Base-by-base conservation (phyloP, 257 asterid genomes). In the Plantago ovata region DNA sequence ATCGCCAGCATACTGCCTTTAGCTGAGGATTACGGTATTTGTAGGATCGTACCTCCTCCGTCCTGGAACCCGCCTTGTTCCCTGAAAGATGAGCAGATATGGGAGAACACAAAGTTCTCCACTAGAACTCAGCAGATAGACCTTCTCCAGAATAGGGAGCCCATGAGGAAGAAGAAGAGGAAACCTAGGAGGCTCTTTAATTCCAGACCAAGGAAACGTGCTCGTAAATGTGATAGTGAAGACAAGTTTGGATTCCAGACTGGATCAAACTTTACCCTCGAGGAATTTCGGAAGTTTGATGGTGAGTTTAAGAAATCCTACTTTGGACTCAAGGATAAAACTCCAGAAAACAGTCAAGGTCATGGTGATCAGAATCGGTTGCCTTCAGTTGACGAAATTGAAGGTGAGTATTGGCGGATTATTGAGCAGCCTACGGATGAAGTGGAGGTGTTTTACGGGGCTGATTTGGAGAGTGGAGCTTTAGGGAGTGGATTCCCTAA, bases 401-500 rank as follows among this genome's bases (percentile, higher is more conserved):
- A 87, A 75, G 95, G 94, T 15, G 95, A 84, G 81, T 87, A 81
- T 61, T 87, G 95, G 95, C 72, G 95, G 63, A 87, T 87, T 45
- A 76, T 87, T 56, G 94, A 87, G 85, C 76, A 82, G 65, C 84
- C 91, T 20, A 82, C 91, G 0, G 94, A 87, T 52, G 94, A 82
- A 60, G 85, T 84, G 61, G 94, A 82, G 95, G 95, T 87, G 21
- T 50, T 76, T 72, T 93, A 89, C 72, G 99, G 99, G 36, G 97
- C 95, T 68, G 99, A 93, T 70, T 62, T 93, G 79, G 97, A 89
- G 72, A 84, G 84, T 22, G 99, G 91, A 64, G 76, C 53, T 66
- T 79, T 89, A 14, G 95, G 94, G 64, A 93, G 99, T 71, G 99
- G 97, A 65, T 89, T 89, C 51, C 96, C 91, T 19, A 89, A 72